A percentile compares a stretch with the other conserved stretches of the same genome.
Conservation (phyloP, 1,139 yeast species). For the Candida sp. region DNA sequence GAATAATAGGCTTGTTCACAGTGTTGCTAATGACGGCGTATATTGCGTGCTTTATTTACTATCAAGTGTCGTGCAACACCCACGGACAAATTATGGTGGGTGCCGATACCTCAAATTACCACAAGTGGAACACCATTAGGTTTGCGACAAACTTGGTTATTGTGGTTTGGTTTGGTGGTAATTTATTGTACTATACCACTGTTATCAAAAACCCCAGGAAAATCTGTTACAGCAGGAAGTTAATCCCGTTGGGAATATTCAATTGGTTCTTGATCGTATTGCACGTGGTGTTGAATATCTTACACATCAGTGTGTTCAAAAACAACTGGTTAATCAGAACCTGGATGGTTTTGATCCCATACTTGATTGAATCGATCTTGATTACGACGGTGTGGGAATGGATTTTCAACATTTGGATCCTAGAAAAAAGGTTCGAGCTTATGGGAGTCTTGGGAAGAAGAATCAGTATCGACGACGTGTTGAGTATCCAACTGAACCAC, state of each 20-base stretch:
- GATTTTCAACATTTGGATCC: conserved; percentile 45
- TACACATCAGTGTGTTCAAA: conserved; percentile 29
- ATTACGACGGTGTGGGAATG: conserved; percentile 56
- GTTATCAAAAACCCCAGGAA: conserved; percentile 33
- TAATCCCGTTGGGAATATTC: conserved; percentile 46
- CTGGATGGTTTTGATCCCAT: conserved; percentile 46
- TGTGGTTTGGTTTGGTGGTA: conserved; percentile 29
- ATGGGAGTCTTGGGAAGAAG: conserved; percentile 54
- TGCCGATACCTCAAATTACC: conserved; percentile 5
- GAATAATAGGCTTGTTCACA: conserved; percentile 22
- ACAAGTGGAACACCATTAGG: conserved; percentile 28
- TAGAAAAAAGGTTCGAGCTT: conserved; percentile 47
- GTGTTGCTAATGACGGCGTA: conserved; percentile 21
- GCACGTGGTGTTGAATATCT: conserved; percentile 32
- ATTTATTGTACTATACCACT: conserved; percentile 33
- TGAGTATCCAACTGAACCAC: conserved; percentile 11
- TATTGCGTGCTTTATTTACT: conserved; percentile 21
- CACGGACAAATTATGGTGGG: conserved; percentile 8
- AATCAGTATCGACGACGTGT: conserved; percentile 42
- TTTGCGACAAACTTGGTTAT: conserved; percentile 25
- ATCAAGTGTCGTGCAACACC: conserved; percentile 16
- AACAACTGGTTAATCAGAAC: conserved; percentile 33
- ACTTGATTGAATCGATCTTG: conserved; percentile 40
- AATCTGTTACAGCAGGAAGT: conserved; percentile 35
- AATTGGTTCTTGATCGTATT: conserved; percentile 35